These are phyloP conservation scores for Tylopilus sp. DNA, from an alignment of 768 basidiomycete species.

Conservation along the genomic window DNA sequence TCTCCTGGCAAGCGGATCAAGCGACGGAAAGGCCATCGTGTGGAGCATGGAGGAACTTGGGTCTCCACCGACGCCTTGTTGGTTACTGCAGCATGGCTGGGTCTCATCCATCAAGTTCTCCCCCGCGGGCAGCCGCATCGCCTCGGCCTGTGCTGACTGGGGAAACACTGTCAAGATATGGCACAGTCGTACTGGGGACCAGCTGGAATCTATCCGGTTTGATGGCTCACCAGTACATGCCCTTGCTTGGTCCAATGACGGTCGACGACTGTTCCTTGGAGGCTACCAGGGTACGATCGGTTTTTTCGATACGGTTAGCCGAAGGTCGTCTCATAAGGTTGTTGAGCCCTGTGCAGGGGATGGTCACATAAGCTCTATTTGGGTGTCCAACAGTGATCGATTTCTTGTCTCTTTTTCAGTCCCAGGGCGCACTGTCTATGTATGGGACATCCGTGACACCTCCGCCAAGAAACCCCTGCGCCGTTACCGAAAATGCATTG, in stretches of 20 bases:
- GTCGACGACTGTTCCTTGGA: slow-evolving; percentile 14
- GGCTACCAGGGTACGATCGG: slow-evolving; percentile 7
- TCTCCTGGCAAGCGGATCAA: neutral
- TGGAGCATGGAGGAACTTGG: neutral
- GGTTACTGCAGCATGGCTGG: neutral
- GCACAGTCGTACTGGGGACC: slow-evolving; percentile 9
- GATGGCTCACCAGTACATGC: neutral
- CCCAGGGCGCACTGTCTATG: slow-evolving; percentile 1
- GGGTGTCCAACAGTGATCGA: too few species aligned
- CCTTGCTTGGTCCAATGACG: slow-evolving; percentile 16
- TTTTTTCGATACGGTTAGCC: slow-evolving; percentile 10
- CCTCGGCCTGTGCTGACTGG: neutral
- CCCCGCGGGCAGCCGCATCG: slow-evolving; percentile 9
- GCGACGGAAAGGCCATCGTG: neutral
- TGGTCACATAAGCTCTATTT: neutral
- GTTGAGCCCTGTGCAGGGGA: neutral
- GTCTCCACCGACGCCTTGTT: neutral
- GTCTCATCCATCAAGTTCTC: slow-evolving; percentile 16
- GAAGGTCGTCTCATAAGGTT: neutral
- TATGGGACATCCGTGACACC: slow-evolving; percentile 12
- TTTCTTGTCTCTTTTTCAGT: too few species aligned
- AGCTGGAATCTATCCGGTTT: neutral
- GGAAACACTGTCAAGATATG: slow-evolving; percentile 3
- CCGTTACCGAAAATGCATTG: neutral
- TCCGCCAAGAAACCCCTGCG: neutral